Evolutionary conservation across 2,329 filamentous ascomycete species (phyloP), one percentile per base, ranked within the genome.

Genomic region (Trichoderma atroviride): DNA sequence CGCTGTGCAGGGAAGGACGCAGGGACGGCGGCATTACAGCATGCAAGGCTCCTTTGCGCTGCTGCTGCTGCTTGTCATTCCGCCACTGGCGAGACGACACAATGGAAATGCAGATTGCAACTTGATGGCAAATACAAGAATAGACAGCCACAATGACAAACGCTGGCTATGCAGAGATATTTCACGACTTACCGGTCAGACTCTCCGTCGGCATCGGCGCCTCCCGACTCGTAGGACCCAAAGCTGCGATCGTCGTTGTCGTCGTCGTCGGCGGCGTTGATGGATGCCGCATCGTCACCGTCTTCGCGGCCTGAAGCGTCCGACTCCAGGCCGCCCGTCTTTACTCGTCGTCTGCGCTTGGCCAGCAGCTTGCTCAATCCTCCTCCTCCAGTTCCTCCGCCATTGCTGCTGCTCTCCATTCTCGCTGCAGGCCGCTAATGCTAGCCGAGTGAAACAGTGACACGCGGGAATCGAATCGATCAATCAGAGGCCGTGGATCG

Each of bases 351-450:
- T 59, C 84, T 82, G 58, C 84, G 83, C 74, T 84, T 86, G 59
- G 81, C 80, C 43, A 89, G 77, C 35, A 89, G 81, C 78, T 86
- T 88, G 69, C 80, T 82, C 55, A 87, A 77, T 50, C 47, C 47
- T 50, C 47, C 47, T 14, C 81, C 79, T 19, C 47, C 47, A 14
- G 80, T 79, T 71, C 76, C 80, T 67, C 70, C 70, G 63, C 63
- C 33, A 47, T 56, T 70, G 57, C 61, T 72, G 72, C 70, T 72
- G 72, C 70, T 70, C 37, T 71, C 71, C 71, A 73, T 74, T 35
- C n/a, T 56, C 13, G 53, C 7, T 31, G 47, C 47, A 27, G 11
- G 24, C 56, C 43, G 50, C 35, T 56, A 47, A 19, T 31, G 19
- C 35, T 31, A 40, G 37, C 62, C 47, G 56, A 53, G 31, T 59